These are phyloP conservation scores for Penicillium odoratum DNA, from an alignment of 495 filamentous ascomycete genomes.

Conservation along the genomic window DNA sequence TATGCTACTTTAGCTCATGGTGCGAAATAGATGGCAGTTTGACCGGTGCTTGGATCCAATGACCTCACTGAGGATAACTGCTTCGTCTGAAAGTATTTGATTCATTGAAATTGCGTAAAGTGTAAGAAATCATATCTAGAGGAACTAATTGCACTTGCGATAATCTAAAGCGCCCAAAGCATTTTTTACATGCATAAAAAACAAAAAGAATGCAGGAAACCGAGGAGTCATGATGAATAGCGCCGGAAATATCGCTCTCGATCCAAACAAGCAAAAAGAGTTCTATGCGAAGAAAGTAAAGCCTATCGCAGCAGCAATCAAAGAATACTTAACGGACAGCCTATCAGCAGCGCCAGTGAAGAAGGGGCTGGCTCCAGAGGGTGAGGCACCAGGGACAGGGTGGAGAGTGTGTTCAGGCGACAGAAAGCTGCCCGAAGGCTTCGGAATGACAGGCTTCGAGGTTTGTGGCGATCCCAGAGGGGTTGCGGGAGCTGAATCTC, in stretches of 20 bases:
- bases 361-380: neutral
- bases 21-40: too few relatives aligned
- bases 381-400: neutral
- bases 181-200: neutral
- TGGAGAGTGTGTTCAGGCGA: neutral
- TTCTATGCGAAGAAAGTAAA: slow-evolving; percentile 3
- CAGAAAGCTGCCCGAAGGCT: neutral
- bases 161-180: neutral
- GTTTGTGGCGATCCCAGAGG: neutral
- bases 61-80: too few relatives aligned
- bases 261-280: neutral
- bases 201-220: neutral
- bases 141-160: neutral
- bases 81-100: too few relatives aligned
- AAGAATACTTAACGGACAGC: neutral
- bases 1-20: too few relatives aligned
- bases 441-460: neutral
- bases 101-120: too few relatives aligned
- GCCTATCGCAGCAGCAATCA: neutral
- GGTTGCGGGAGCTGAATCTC: neutral
- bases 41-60: too few relatives aligned
- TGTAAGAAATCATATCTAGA: neutral
- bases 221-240: neutral
- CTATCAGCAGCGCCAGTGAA: slow-evolving; percentile 9
- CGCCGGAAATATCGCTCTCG: neutral